Evolutionary conservation across 176 grass and related monocot species (phyloP).

Genomic region (Thalia dealbata): DNA sequence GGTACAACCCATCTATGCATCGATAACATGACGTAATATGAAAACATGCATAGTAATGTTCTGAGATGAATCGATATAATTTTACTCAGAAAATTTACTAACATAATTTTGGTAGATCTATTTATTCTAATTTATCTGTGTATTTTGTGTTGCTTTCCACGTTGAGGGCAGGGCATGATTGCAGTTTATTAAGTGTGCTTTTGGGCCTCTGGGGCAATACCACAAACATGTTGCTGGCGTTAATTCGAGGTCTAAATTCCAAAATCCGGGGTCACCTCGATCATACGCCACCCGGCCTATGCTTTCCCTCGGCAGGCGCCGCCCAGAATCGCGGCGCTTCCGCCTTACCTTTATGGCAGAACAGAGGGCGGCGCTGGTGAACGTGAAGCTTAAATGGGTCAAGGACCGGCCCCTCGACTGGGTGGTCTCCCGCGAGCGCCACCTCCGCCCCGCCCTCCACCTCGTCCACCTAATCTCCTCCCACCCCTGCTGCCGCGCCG

Average conservation of each 20-base stretch:
- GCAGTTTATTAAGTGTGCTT: too few species aligned
- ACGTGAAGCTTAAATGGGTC: conserved; percentile 52
- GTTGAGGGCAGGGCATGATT: too few species aligned
- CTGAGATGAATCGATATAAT: too few species aligned
- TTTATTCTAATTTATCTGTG: too few species aligned
- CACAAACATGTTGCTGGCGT: not conserved
- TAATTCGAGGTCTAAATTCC: too few species aligned
- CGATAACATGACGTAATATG: too few species aligned
- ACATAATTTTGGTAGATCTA: too few species aligned
- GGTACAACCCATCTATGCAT: too few species aligned
- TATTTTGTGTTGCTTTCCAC: too few species aligned
- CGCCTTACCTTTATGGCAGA: conserved; percentile 22
- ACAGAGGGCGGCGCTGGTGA: conserved; percentile 49
- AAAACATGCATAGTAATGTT: too few species aligned
- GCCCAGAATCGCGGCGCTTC: not conserved
- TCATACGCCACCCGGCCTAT: not conserved
- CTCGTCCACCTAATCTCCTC: conserved; percentile 60
- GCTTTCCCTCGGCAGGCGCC: conserved; percentile 16
- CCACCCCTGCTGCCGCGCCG: conserved; percentile 23
- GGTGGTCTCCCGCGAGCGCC: conserved; percentile 35
- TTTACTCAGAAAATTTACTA: too few species aligned
- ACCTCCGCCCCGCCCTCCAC: conserved; percentile 55
- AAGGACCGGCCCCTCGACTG: conserved; percentile 57
- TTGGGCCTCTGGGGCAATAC: not conserved
- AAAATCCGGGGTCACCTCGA: not conserved